phyloP scores from a whole-genome alignment of 2,329 filamentous ascomycete genomes.

The Knoxdaviesia capensis region DNA sequence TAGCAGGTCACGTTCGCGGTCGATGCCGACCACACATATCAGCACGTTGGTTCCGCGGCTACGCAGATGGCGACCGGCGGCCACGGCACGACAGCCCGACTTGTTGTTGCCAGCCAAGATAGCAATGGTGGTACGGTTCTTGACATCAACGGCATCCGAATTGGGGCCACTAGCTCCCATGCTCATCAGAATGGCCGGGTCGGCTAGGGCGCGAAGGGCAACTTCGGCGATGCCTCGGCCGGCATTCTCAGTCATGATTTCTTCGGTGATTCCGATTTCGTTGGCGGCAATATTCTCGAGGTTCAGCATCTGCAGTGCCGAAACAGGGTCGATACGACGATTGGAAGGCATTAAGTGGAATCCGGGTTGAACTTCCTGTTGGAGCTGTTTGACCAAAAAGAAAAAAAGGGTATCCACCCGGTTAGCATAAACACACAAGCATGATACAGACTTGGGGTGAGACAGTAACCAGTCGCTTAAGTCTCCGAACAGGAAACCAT shows the following conservation, averaged over 20 bases:
- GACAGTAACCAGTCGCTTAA: not conserved
- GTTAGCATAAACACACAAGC: no score
- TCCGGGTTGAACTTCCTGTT: conserved; percentile 9
- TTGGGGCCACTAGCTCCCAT: conserved; percentile 19
- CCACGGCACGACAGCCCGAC: conserved; percentile 65
- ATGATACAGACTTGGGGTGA: not conserved
- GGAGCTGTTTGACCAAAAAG: conserved; percentile 1
- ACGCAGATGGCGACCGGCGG: conserved; percentile 68
- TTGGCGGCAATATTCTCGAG: conserved; percentile 80
- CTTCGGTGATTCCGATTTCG: conserved; percentile 70
- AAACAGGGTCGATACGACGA: conserved; percentile 40
- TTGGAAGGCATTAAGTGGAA: conserved; percentile 34
- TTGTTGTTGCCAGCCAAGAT: conserved; percentile 93
- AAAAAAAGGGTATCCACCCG: conserved; percentile 3
- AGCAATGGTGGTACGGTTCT: conserved; percentile 28
- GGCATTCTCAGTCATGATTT: conserved; percentile 82
- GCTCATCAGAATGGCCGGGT: conserved; percentile 37
- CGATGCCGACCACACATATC: conserved; percentile 67
- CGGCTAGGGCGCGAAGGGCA: conserved; percentile 46
- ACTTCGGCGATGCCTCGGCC: conserved; percentile 77
- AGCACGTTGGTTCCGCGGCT: conserved; percentile 68
- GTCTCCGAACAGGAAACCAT: not conserved
- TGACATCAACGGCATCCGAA: conserved; percentile 9
- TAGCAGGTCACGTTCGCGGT: conserved; percentile 62
- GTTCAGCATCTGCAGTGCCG: conserved; percentile 71